Evolutionary conservation across 129 eudicot genomes (phyloP).

Genomic region (Cynara cardunculus): DNA sequence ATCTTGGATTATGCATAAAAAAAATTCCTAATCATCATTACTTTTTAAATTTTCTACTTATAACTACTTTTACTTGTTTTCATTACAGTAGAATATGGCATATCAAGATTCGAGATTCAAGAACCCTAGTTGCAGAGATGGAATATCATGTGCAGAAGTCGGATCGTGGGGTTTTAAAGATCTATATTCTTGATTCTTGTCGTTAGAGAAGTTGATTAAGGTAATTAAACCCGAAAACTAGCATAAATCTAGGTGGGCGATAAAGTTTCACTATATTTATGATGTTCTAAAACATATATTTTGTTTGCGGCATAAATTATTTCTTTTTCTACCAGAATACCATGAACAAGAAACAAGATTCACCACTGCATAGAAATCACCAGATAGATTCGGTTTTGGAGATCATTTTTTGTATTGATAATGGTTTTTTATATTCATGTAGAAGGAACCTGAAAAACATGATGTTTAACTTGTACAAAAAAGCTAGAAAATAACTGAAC

Average conservation of each 20-base stretch:
- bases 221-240: not conserved
- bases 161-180: not conserved
- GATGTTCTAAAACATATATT: not conserved
- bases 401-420: not conserved
- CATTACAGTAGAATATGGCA: not conserved
- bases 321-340: not conserved
- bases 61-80: not conserved
- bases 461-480: conserved; percentile 6
- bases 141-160: not conserved
- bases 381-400: not conserved
- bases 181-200: not conserved
- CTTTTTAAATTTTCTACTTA: not conserved
- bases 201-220: not conserved
- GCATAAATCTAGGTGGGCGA: not conserved
- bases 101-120: not conserved
- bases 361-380: not conserved
- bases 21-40: not conserved
- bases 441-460: not conserved
- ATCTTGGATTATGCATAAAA: not conserved
- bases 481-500: not conserved
- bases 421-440: not conserved
- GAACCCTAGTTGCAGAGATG: not conserved
- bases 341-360: not conserved
- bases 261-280: not conserved
- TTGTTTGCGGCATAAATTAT: not conserved